Evolutionary conservation across 352 stramenopile genomes (phyloP), one percentile per base, ranked within the genome.

Genomic region (Aphanomyces cochlioides): DNA sequence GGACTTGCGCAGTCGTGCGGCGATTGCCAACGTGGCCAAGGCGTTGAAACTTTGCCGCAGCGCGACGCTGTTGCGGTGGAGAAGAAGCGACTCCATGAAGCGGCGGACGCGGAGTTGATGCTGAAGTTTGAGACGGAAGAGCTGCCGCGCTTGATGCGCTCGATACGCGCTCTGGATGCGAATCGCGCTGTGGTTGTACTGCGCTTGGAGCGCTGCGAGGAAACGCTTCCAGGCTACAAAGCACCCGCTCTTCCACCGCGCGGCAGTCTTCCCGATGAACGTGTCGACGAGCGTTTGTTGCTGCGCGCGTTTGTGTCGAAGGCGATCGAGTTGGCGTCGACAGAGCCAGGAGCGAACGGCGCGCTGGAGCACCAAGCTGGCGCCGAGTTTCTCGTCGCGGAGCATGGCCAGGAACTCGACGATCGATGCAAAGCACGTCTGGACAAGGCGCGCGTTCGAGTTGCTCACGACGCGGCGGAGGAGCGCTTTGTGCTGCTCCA

Each of bases 291-390:
- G 5, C 7, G 21, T n/a, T 34, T 54, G 59, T 3, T 67, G 59
- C 39, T 5, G 19, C 12, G 38, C 17, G 10, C 56, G 10, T 36
- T 67, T 67, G 40, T 8, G 41, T 28, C 10, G 28, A 34, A 50
- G 39, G 10, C 38, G 39, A 1, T 13, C 17, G 5, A 67, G 43
- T 21, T 72, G 77, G 3, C 75, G 75, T 5, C 81, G 81, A 34
- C 66, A 67, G 45, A 77, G 37, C 13, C 64, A 73, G 39, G 73
- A 71, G 19, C 80, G 78, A 19, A 77, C 84, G 63, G 56, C 67
- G 5, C 66, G 60, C 69, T 92, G 84, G 43, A 92, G 82, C 6
- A 53, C 69, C n/a, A 40, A 57, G 7, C 60, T 69, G 7, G 75
- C 73, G 19, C 61, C 7, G 17, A 28, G 3, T 47, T 77, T 78